Conservation (phyloP, 805 yeast genomes). For the Danielia reshetovae region DNA sequence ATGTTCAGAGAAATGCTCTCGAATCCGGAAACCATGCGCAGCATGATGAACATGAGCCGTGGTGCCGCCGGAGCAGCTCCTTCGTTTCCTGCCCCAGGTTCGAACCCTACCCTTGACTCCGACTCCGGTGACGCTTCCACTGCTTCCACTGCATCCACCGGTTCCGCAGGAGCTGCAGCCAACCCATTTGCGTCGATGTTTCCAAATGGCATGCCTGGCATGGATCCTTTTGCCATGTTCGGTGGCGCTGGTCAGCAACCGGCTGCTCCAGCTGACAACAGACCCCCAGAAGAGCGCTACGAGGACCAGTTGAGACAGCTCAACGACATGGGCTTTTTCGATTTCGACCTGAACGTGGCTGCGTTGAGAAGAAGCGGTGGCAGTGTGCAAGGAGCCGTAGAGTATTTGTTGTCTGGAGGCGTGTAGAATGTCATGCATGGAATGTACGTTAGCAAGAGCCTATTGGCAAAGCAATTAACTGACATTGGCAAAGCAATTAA, state of each 20-base stretch:
- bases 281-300: slow-evolving; percentile 46
- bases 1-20: slow-evolving; percentile 62
- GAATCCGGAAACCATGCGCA: slow-evolving; percentile 85
- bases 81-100: slow-evolving; percentile 36
- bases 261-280: slow-evolving; percentile 33
- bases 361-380: slow-evolving; percentile 96
- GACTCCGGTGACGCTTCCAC: slow-evolving; percentile 5
- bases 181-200: slow-evolving; percentile 40
- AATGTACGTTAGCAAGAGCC: too few species aligned
- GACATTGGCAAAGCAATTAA: too few species aligned
- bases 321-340: slow-evolving; percentile 65
- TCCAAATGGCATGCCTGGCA: slow-evolving; percentile 31
- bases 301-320: slow-evolving; percentile 42
- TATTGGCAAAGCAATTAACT: too few species aligned
- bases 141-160: slow-evolving; percentile 6
- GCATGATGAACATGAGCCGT: slow-evolving; percentile 73
- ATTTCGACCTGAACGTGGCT: slow-evolving; percentile 85
- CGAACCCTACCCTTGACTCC: slow-evolving; percentile 28
- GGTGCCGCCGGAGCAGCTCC: slow-evolving; percentile 30
- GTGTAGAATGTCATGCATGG: slow-evolving; percentile 3
- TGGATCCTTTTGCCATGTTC: slow-evolving; percentile 49
- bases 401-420: slow-evolving; percentile 53
- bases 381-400: slow-evolving; percentile 94
- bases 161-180: slow-evolving; percentile 19
- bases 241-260: slow-evolving; percentile 34